A percentile compares a stretch with the other conserved stretches of the same genome.
Evolutionary conservation across 805 yeast species (phyloP).

Genomic region (Cyberlindnera euphorbiae): DNA sequence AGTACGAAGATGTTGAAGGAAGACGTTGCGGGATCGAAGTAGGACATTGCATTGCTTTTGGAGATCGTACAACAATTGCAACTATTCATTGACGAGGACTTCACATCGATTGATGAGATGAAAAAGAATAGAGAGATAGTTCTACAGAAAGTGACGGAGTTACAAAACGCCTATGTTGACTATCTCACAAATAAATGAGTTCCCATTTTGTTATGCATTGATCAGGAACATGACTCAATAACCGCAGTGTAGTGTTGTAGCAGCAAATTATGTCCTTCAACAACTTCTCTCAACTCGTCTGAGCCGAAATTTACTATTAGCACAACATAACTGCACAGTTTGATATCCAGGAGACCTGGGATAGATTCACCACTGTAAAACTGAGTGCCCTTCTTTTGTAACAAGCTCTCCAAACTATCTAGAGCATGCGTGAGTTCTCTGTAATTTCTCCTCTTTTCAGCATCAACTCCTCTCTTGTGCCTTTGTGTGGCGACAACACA

Average conservation of each 20-base stretch:
- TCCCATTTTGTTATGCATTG: background rate
- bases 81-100: constrained; percentile 3
- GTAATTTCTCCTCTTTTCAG: constrained; percentile 18
- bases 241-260: too few species aligned
- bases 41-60: constrained; percentile 1
- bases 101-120: background rate
- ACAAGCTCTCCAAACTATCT: constrained; percentile 22
- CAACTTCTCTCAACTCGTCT: too few species aligned
- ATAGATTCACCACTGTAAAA: constrained; percentile 13
- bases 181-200: too few species aligned
- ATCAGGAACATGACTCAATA: too few species aligned
- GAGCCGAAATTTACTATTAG: constrained; percentile 19
- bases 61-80: constrained; percentile 4
- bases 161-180: constrained; percentile 5
- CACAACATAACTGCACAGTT: constrained; percentile 29
- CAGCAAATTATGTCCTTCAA: too few species aligned
- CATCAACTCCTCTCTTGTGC: constrained; percentile 7
- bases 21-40: constrained; percentile 1
- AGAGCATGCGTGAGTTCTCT: constrained; percentile 23
- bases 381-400: constrained; percentile 13
- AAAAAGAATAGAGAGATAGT: background rate
- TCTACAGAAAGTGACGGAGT: background rate
- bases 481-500: constrained; percentile 4
- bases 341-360: constrained; percentile 28
- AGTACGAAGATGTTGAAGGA: constrained; percentile 2